phyloP scores from a whole-genome alignment of 306 rosid genomes.

The Trifolium subterraneum region DNA sequence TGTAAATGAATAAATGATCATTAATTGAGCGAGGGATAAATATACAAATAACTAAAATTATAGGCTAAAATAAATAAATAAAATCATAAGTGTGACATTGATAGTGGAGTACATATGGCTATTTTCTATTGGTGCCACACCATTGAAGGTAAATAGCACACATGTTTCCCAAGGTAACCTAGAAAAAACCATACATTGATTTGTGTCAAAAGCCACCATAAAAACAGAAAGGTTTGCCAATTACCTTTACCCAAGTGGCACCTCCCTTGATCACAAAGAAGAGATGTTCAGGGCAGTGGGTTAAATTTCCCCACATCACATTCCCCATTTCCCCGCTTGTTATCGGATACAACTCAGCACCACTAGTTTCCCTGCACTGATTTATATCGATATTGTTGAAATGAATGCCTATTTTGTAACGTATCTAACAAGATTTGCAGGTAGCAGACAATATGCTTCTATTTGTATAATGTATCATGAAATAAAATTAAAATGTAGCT shows the following conservation, averaged over 20 bases:
- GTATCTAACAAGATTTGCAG: neutral
- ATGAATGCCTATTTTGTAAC: conserved; percentile 23
- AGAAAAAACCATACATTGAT: no score
- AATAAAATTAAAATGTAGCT: conserved; percentile 23
- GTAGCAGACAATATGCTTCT: conserved; percentile 31
- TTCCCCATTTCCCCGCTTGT: conserved; percentile 2
- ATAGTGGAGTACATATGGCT: no score
- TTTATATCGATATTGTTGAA: neutral
- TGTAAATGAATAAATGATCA: no score
- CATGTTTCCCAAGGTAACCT: no score
- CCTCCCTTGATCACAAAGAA: neutral
- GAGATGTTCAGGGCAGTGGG: neutral
- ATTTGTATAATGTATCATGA: conserved; percentile 12
- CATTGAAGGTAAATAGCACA: no score
- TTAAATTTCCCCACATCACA: conserved; percentile 1
- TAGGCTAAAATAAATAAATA: no score
- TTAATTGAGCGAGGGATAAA: no score
- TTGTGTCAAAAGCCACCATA: neutral
- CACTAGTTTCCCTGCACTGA: conserved; percentile 11
- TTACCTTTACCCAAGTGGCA: conserved; percentile 1
- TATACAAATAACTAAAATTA: no score
- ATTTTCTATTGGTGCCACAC: no score
- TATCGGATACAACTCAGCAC: neutral
- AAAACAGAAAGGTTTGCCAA: neutral
- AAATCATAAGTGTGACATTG: no score